phyloP scores from a whole-genome alignment of 495 filamentous ascomycete genomes.

The Evernia prunastri region DNA sequence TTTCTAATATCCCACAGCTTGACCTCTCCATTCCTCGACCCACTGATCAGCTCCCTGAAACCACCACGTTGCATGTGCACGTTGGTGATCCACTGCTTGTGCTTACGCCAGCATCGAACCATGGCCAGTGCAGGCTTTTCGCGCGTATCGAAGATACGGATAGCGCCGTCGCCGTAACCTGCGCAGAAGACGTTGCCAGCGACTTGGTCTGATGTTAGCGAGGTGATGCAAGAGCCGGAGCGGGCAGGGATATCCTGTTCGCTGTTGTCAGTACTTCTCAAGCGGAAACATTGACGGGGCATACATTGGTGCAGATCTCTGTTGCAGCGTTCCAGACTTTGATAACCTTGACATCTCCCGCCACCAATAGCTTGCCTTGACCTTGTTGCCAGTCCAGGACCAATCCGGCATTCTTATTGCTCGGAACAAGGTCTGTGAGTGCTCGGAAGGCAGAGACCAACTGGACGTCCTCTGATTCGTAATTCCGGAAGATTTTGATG shows the following conservation, averaged over 20 bases:
- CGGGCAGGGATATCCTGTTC: constrained; percentile 87
- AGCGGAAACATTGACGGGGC: constrained; percentile 3
- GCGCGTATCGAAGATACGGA: constrained; percentile 90
- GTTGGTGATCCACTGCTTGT: constrained; percentile 87
- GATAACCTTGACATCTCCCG: constrained; percentile 92
- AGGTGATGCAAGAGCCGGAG: constrained; percentile 91
- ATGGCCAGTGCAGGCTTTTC: constrained; percentile 72
- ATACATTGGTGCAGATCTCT: constrained; percentile 78
- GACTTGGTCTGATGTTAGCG: constrained; percentile 92
- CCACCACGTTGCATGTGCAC: constrained; percentile 97
- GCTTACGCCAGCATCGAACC: constrained; percentile 94
- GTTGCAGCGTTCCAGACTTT: constrained; percentile 90
- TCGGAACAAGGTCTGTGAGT: constrained; percentile 83
- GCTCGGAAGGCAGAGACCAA: constrained; percentile 91
- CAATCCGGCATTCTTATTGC: constrained; percentile 86
- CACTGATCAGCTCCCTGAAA: constrained; percentile 79
- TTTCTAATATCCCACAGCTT: constrained; percentile 94
- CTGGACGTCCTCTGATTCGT: constrained; percentile 65
- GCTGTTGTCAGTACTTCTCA: not conserved
- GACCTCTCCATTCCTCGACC: constrained; percentile 83
- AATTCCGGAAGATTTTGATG: constrained; percentile 87
- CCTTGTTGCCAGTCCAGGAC: constrained; percentile 99
- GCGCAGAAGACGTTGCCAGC: constrained; percentile 93
- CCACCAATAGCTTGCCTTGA: constrained; percentile 87
- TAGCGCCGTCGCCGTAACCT: constrained; percentile 94